Percentiles rank a stretch among this genome's conserved stretches.
Evolutionary conservation across 139 green algal genomes (phyloP).

Genomic region (Raphidocelis subcapitata): DNA sequence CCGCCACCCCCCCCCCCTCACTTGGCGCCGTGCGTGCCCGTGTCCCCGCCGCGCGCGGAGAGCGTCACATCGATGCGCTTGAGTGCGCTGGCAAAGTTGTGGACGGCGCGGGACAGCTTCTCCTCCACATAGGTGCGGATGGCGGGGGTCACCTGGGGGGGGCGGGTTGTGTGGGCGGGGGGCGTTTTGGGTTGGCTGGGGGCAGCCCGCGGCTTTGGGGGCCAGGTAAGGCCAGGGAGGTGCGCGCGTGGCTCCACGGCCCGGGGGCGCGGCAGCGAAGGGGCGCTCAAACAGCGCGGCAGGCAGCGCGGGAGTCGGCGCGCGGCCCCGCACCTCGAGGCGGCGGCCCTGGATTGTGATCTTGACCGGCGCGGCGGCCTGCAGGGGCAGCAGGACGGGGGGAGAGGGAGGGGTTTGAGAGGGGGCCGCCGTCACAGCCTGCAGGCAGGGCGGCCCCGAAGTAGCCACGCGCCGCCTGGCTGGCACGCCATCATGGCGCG

Average conservation of each 20-base stretch:
- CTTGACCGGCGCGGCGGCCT: constrained; percentile 13
- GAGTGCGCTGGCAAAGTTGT: constrained; percentile 55
- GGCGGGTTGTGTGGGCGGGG: not conserved
- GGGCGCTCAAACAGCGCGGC: not conserved
- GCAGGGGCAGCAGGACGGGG: constrained; percentile 91
- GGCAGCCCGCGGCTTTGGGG: not conserved
- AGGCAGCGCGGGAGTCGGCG: not conserved
- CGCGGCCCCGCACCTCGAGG: constrained; percentile 18
- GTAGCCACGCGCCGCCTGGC: not conserved
- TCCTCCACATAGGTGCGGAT: constrained; percentile 68
- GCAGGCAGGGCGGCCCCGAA: not conserved
- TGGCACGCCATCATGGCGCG: not conserved
- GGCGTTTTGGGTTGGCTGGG: not conserved
- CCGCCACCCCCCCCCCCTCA: too few relatives aligned
- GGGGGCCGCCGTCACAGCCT: too few relatives aligned
- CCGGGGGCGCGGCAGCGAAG: not conserved
- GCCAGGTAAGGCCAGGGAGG: not conserved
- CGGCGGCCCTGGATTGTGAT: constrained; percentile 66
- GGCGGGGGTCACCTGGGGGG: constrained; percentile 59
- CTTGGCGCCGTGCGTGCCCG: constrained; percentile 57
- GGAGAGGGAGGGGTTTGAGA: not conserved
- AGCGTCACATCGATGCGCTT: constrained; percentile 70
- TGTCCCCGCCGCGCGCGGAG: constrained; percentile 63
- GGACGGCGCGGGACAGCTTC: constrained; percentile 58
- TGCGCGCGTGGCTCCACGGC: not conserved